Evolutionary conservation across 1,139 yeast genomes (phyloP).

Genomic region (Komagataea norvegica): DNA sequence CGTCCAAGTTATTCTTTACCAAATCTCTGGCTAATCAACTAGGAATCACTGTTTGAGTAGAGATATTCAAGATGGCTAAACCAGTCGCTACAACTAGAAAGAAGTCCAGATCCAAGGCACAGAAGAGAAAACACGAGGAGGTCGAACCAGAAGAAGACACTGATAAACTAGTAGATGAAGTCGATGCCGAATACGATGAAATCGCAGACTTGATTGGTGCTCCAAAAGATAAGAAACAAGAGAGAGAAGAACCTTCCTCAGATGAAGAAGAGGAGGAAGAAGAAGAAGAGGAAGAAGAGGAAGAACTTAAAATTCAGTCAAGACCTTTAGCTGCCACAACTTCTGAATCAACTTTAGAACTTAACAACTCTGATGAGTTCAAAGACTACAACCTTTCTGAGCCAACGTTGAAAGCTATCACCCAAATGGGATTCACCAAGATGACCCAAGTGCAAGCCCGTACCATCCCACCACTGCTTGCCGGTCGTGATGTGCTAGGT

Average conservation of each 20-base stretch:
- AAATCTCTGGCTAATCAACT: not conserved
- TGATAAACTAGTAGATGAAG: conserved; percentile 37
- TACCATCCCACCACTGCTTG: conserved; percentile 90
- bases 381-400: conserved; percentile 66
- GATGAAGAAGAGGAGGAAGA: conserved; percentile 14
- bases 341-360: no score
- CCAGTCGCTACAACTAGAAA: conserved; percentile 11
- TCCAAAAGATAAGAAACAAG: conserved; percentile 20
- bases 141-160: conserved; percentile 32
- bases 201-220: conserved; percentile 47
- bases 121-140: conserved; percentile 22
- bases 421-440: conserved; percentile 78
- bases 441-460: conserved; percentile 94
- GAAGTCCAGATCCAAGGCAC: conserved; percentile 5
- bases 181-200: conserved; percentile 45
- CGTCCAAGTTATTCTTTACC: no score
- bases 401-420: conserved; percentile 75
- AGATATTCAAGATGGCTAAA: conserved; percentile 18
- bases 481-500: conserved; percentile 93
- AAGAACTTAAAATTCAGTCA: conserved; percentile 1
- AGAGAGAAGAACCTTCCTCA: conserved; percentile 15
- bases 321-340: conserved; percentile 1
- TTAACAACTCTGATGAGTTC: conserved; percentile 34
- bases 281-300: conserved; percentile 9
- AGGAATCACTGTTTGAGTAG: conserved; percentile 1